Evolutionary conservation across 257 asterid species (phyloP).

Genomic region (Salvia miltiorrhiza): DNA sequence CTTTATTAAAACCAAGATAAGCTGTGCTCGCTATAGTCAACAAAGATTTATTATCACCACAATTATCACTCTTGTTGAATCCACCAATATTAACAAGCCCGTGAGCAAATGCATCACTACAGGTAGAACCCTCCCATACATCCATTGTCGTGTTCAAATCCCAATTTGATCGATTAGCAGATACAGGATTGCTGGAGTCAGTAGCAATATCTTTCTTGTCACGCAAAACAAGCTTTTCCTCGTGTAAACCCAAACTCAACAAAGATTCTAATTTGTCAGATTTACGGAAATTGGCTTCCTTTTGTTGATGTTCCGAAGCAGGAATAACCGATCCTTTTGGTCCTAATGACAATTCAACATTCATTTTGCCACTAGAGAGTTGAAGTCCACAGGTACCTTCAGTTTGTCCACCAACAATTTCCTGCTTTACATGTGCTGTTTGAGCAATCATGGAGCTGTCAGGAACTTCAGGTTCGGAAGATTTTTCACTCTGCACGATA

Average conservation of each 20-base stretch:
- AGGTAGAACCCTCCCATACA: constrained; percentile 66
- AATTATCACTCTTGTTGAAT: constrained; percentile 22
- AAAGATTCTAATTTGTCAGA: constrained; percentile 40
- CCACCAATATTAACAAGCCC: constrained; percentile 25
- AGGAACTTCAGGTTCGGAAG: constrained; percentile 21
- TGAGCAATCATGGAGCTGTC: constrained; percentile 15
- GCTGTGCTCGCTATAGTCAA: constrained; percentile 26
- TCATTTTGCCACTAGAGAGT: constrained; percentile 31
- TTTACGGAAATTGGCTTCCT: constrained; percentile 15
- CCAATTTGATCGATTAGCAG: constrained; percentile 69
- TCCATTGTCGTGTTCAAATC: constrained; percentile 90
- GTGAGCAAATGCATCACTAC: constrained; percentile 29
- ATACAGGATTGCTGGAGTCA: constrained; percentile 20
- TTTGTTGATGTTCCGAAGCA: constrained; percentile 22
- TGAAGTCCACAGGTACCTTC: constrained; percentile 28
- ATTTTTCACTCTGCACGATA: constrained; percentile 22
- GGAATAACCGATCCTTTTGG: constrained; percentile 30
- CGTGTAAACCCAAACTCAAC: constrained; percentile 42
- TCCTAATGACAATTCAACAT: constrained; percentile 42
- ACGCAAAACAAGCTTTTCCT: constrained; percentile 27
- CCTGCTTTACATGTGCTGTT: constrained; percentile 36
- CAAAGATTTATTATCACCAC: constrained; percentile 19
- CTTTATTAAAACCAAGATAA: constrained; percentile 36
- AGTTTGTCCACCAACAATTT: constrained; percentile 30
- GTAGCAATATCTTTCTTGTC: constrained; percentile 22